Evolutionary conservation across 2,329 filamentous ascomycete genomes (phyloP), one percentile per base, ranked within the genome.

Genomic region (Thelonectria olida): DNA sequence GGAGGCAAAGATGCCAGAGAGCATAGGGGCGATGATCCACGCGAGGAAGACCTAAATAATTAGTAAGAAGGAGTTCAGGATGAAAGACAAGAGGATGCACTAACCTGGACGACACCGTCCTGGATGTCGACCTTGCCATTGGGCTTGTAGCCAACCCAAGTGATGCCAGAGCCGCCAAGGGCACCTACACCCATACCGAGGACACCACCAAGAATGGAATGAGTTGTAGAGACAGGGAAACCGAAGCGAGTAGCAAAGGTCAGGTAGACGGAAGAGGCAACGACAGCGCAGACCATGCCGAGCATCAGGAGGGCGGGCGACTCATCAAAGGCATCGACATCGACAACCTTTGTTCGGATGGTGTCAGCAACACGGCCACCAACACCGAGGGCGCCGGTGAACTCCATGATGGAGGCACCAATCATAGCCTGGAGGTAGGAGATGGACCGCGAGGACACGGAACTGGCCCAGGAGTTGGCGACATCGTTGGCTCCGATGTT

Each of bases 391-490:
- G 85, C 81, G 51, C 88, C 88, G n/a, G 81, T 74, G 66, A 90
- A 86, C 74, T 90, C 88, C 79, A 88, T 87, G 61, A 88, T 71
- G 44, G 82, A 81, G 36, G 84, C 86, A 25, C 86, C 76, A 12
- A 83, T 66, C 85, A 87, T 86, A 65, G 85, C 87, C 73, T 89
- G 86, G 54, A 84, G 63, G 73, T 88, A 85, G 17, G 84, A 83
- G 41, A 90, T 75, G 60, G 90, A 91, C 38, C 89, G 82, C 4
- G 90, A 91, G 2, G 88, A 90, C 60, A 92, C 90, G 65, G 86
- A 89, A 31, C 88, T 91, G n/a, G 89, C 89, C 86, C 88, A 92
- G 2, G 89, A 86, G 80, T 92, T 92, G 76, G 90, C 90, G 61
- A 92, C 89, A 89, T 92, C 90, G 78, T 88, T 72, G 64, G 61